Percentiles rank a stretch among this genome's conserved stretches.
These are phyloP conservation scores for Moesziomyces antarcticus DNA, from an alignment of 1,284 basidiomycete genomes.

Conservation along the genomic window DNA sequence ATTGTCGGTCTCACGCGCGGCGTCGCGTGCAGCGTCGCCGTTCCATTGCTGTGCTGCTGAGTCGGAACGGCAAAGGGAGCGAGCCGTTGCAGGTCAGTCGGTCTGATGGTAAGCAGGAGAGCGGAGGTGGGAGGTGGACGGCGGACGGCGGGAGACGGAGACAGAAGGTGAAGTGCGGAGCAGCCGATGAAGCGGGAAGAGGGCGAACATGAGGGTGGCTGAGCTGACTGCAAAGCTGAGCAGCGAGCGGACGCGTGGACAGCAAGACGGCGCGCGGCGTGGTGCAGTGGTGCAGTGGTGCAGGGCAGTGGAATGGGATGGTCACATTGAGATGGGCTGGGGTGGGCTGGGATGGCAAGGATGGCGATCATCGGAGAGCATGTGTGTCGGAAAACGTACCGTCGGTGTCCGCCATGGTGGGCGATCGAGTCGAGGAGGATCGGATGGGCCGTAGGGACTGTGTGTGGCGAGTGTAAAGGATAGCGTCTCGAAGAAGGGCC, in stretches of 20 bases:
- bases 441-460: constrained; percentile 2
- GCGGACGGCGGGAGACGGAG: background rate
- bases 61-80: constrained; percentile 29
- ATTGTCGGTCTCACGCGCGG: constrained; percentile 52
- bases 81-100: constrained; percentile 28
- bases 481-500: background rate
- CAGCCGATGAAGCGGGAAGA: background rate
- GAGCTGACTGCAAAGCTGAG: background rate
- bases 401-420: constrained; percentile 59
- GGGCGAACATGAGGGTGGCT: too few relatives aligned
- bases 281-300: constrained; percentile 1
- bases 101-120: constrained; percentile 14
- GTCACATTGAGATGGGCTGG: constrained; percentile 11
- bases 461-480: background rate
- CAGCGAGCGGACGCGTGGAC: too few relatives aligned
- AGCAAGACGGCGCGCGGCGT: too few relatives aligned
- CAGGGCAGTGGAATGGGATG: background rate
- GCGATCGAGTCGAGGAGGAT: constrained; percentile 8
- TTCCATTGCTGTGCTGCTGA: constrained; percentile 53
- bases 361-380: constrained; percentile 6
- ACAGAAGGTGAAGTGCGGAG: constrained; percentile 4
- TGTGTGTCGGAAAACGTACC: constrained; percentile 54
- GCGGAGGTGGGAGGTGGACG: background rate
- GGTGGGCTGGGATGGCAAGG: constrained; percentile 2
- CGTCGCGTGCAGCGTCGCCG: constrained; percentile 54